These are phyloP conservation scores for Spathaspora sp. DNA, from an alignment of 805 yeast genomes.

Conservation along the genomic window DNA sequence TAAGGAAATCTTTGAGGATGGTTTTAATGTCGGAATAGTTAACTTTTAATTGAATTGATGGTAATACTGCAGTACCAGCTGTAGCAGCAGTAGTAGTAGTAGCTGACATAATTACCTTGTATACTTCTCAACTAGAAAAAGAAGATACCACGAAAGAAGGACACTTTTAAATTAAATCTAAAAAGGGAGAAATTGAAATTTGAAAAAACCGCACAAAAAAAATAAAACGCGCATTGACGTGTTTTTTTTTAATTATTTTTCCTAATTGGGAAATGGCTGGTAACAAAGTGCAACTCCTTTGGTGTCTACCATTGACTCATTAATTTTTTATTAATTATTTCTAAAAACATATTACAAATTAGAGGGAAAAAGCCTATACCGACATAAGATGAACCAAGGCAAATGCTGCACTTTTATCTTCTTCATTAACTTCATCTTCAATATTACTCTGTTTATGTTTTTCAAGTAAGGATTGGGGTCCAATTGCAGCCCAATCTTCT, in stretches of 20 bases:
- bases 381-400: conserved; percentile 60
- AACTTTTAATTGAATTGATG: conserved; percentile 65
- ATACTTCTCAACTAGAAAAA: neutral
- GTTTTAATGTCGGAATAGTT: conserved; percentile 66
- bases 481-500: conserved; percentile 93
- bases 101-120: conserved; percentile 15
- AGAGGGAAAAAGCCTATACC: too few species aligned
- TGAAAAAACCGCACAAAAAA: neutral
- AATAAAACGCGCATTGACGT: neutral
- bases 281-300: neutral
- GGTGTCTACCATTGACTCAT: neutral
- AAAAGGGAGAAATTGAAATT: neutral
- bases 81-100: conserved; percentile 18
- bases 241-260: conserved; percentile 6
- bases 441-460: neutral
- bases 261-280: conserved; percentile 12
- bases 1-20: conserved; percentile 60
- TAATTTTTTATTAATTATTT: neutral
- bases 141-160: too few species aligned
- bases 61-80: conserved; percentile 37
- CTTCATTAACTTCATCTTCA: conserved; percentile 16
- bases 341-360: too few species aligned
- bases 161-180: neutral
- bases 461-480: conserved; percentile 64
- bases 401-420: conserved; percentile 55